These are phyloP conservation scores for Phytophthora boehmeriae DNA, from an alignment of 352 stramenopile genomes.

Conservation along the genomic window DNA sequence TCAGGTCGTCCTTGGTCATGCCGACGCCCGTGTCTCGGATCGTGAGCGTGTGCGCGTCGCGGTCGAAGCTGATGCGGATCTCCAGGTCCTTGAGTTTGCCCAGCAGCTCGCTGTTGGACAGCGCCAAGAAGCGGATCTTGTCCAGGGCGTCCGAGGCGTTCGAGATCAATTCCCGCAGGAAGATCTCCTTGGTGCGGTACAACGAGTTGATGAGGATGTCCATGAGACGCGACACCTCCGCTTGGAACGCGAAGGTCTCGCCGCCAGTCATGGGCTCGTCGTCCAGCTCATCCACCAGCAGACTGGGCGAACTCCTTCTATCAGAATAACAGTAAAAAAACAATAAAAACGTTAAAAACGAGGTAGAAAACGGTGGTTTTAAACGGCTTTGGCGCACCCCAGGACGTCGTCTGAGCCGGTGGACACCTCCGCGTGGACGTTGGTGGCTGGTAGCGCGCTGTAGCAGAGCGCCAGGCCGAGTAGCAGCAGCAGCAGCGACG, in stretches of 20 bases:
- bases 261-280: conserved; percentile 46
- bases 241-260: conserved; percentile 94
- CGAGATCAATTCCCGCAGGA: conserved; percentile 99
- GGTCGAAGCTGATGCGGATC: conserved; percentile 97
- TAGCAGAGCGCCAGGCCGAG: conserved; percentile 42
- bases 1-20: conserved; percentile 99
- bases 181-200: conserved; percentile 98
- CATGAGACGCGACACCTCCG: conserved; percentile 98
- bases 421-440: conserved; percentile 39
- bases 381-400: conserved; percentile 33
- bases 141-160: conserved; percentile 99
- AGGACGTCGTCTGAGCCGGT: conserved; percentile 44
- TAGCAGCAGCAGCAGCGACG: conserved; percentile 44
- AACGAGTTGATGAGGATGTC: conserved; percentile 99
- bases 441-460: conserved; percentile 28
- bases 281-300: conserved; percentile 56
- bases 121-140: conserved; percentile 98
- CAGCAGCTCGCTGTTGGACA: conserved; percentile 89
- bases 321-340: conserved; percentile 12
- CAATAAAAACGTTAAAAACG: not conserved
- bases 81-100: conserved; percentile 92
- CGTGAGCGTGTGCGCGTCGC: conserved; percentile 96
- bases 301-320: conserved; percentile 38
- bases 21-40: conserved; percentile 98
- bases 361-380: not conserved